Percentiles rank a stretch among this genome's conserved stretches.
Evolutionary conservation across 2,329 filamentous ascomycete genomes (phyloP).

Genomic region (Clonostachys solani): DNA sequence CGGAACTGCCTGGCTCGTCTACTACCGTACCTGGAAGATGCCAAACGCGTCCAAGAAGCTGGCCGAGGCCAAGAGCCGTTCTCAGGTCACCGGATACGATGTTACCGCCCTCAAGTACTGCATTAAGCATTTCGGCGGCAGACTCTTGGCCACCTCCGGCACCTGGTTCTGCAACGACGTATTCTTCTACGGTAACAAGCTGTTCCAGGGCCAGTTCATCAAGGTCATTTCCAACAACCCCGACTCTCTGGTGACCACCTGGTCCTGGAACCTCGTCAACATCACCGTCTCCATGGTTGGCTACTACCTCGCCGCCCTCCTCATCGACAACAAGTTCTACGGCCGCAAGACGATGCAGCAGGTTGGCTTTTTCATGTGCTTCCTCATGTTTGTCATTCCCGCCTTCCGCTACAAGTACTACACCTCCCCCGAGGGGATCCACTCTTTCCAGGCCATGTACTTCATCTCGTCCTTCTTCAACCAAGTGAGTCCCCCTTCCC

Average conservation of each 20-base stretch:
- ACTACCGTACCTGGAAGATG: conserved; percentile 97
- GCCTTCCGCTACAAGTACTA: conserved; percentile 88
- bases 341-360: conserved; percentile 97
- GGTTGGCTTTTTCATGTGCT: conserved; percentile 87
- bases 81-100: conserved; percentile 88
- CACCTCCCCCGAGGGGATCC: conserved; percentile 64
- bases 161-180: conserved; percentile 96
- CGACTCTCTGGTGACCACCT: conserved; percentile 74
- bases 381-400: conserved; percentile 88
- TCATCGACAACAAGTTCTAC: conserved; percentile 96
- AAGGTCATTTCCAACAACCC: conserved; percentile 67
- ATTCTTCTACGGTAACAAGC: conserved; percentile 99
- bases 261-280: conserved; percentile 93
- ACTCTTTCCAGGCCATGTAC: conserved; percentile 97
- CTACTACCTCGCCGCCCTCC: conserved; percentile 84
- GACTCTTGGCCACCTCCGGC: conserved; percentile 80
- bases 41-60: conserved; percentile 81
- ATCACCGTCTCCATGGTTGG: conserved; percentile 79
- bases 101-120: conserved; percentile 75
- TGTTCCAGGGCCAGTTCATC: conserved; percentile 93
- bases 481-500: conserved; percentile 65
- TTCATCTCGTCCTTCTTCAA: conserved; percentile 98
- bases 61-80: conserved; percentile 76
- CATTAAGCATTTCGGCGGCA: conserved; percentile 78
- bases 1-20: conserved; percentile 90